phyloP scores from a whole-genome alignment of 2,329 filamentous ascomycete genomes.

The Diaporthe batatas region DNA sequence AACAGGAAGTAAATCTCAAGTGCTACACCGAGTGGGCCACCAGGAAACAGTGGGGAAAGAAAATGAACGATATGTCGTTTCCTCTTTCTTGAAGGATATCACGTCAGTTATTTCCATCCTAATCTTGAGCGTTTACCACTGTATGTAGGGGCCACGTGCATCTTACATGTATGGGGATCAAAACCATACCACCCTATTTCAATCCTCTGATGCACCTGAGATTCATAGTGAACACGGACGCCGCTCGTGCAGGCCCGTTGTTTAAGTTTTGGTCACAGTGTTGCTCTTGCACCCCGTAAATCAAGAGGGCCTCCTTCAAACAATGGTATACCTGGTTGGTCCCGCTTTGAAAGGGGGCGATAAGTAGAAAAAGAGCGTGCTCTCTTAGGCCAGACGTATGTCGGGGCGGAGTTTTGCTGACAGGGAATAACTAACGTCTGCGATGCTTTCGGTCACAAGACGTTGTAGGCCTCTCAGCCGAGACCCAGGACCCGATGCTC shows the following conservation, averaged over 20 bases:
- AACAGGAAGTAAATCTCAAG: no score
- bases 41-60: no score
- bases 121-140: no score
- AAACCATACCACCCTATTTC: no score
- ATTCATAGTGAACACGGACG: not conserved
- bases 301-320: not conserved
- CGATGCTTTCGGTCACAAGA: not conserved
- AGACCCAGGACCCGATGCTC: not conserved
- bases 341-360: not conserved
- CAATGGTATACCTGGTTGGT: not conserved
- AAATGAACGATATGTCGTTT: no score
- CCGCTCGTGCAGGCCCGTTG: not conserved
- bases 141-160: no score
- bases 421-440: not conserved
- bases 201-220: no score
- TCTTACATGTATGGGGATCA: no score
- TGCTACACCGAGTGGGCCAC: no score
- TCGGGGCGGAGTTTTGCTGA: not conserved
- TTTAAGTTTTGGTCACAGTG: not conserved
- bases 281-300: not conserved
- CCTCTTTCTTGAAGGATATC: no score
- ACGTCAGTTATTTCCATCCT: no score
- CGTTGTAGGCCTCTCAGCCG: not conserved
- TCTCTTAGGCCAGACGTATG: not conserved
- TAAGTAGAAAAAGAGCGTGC: not conserved